A percentile compares a stretch with the other conserved stretches of the same genome.
Conservation (phyloP, 2,329 filamentous ascomycete genomes). For the Colletotrichum lindemuthianum region DNA sequence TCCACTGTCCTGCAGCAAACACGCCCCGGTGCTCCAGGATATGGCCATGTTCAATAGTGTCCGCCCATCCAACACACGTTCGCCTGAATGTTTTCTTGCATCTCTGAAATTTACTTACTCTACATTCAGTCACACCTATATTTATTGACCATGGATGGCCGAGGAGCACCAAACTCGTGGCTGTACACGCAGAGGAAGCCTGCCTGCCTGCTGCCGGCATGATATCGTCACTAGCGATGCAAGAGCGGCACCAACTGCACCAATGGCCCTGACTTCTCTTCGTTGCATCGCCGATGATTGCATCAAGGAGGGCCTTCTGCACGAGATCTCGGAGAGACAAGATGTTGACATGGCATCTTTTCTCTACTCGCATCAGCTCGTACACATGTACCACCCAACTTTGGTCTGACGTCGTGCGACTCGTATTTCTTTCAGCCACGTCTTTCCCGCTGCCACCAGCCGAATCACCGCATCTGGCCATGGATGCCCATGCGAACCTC, state of each 20-base stretch:
- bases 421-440: conserved; percentile 11
- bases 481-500: conserved; percentile 49
- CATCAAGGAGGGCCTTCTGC: conserved; percentile 6
- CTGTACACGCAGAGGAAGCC: not conserved
- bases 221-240: no score
- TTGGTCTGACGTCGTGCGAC: conserved; percentile 8
- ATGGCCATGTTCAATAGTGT: not conserved
- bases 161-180: no score
- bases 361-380: conserved; percentile 4
- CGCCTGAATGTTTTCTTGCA: not conserved
- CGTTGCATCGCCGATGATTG: conserved; percentile 8
- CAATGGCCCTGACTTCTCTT: conserved; percentile 2
- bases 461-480: conserved; percentile 21
- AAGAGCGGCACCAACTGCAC: not conserved
- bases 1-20: no score
- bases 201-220: not conserved
- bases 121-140: not conserved
- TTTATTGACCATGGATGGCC: no score
- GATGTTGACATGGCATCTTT: conserved; percentile 8
- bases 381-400: conserved; percentile 14
- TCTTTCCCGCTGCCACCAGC: conserved; percentile 15
- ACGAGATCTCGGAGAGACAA: not conserved
- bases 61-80: not conserved
- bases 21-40: no score
- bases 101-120: not conserved